Base-by-base conservation (phyloP, 306 rosid species). In the Clitoria ternatea region DNA sequence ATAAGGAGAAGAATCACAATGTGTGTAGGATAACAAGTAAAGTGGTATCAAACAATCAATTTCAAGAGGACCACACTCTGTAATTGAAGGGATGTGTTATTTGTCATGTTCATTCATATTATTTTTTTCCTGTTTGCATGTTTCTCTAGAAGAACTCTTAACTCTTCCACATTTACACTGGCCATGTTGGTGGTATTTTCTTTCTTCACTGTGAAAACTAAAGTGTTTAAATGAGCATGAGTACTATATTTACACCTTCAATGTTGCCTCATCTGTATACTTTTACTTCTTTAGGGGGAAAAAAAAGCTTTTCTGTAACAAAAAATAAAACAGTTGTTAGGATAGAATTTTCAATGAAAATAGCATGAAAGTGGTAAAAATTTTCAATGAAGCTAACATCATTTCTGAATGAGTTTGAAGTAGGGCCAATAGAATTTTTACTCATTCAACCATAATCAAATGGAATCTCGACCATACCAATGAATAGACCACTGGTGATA, bases 61-160 rank as follows among this genome's bases (percentile, higher is more conserved):
- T 57, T 65, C 27, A 42, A 24, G 70, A 94, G 99, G 99, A 89
- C 99, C 99, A 91, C 98, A 82, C 87, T 79, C 69, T 69, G 77
- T 75, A 61, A 79, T 82, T 85, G 91, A 77, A 86, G 83, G 83
- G 83, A 87, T 83, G 89, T 88, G 85, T 77, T 70, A 23, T 89
- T 87, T 94, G 89, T 87, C 92, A 83, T 87, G 74, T 83, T 78
- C 82, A 75, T 65, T 60, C 32, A 60, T 66, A 29, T 69, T 65
- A 53, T 71, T 73, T 64, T 73, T 50, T 73, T 54, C 70, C 13
- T 59, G 66, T 77, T 47, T 77, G 63, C 76, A 67, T 61, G 50
- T 66, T 56, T 37, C 57, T 27, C 22, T 13, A 48, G 12, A 66
- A 64, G n/a, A 61, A 73, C 7, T 80, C 54, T n/a, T n/a, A n/a